Base-by-base conservation (phyloP, 164 flowering plant genomes). In the Sedum album region DNA sequence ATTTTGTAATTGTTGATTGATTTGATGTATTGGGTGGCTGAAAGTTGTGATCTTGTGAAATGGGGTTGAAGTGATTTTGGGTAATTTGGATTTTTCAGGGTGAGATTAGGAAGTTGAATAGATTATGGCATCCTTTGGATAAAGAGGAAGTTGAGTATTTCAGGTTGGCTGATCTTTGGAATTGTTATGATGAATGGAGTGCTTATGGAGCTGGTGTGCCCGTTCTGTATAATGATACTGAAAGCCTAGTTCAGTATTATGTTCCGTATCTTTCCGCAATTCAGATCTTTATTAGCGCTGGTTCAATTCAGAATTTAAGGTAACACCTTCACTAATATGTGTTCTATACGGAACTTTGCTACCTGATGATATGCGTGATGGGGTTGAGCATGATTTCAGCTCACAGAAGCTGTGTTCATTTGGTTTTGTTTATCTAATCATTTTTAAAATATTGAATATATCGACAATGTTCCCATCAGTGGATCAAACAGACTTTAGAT, bases 101-200 rank as follows among this genome's bases (percentile, higher is more conserved):
- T 15, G 64, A 60, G 35, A 17, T 60, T 60, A 26, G 33, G 31
- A 60, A 60, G 33, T 31, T 60, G 28, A 60, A 60, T 31, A 60
- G 14, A 31, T 15, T 60, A 26, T 60, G 64, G 64, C 64, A 60
- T 26, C 64, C 64, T 11, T 60, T 28, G 6, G 31, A 60, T 4
- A 60, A 31, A 9, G 64, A 60, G 18, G 18, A 60, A 60, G 31
- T 60, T 28, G 64, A 60, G 13, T 88, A 79, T 69, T 90, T 83
- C 73, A 76, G 70, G 13, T 80, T 90, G 11, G 82, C 83, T 33
- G 93, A 90, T 75, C 72, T 88, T 7, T 90, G 93, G 93, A 86
- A 86, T 42, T 81, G 86, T 13, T 88, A 76, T 35, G 76, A 77
- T 44, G 48, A 44, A 44, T 44, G 48, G 48, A 44, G 48, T 44